Percentiles rank a stretch among this genome's conserved stretches.
Evolutionary conservation across 2,329 filamentous ascomycete genomes (phyloP).

Genomic region (Dactylellina sp.): DNA sequence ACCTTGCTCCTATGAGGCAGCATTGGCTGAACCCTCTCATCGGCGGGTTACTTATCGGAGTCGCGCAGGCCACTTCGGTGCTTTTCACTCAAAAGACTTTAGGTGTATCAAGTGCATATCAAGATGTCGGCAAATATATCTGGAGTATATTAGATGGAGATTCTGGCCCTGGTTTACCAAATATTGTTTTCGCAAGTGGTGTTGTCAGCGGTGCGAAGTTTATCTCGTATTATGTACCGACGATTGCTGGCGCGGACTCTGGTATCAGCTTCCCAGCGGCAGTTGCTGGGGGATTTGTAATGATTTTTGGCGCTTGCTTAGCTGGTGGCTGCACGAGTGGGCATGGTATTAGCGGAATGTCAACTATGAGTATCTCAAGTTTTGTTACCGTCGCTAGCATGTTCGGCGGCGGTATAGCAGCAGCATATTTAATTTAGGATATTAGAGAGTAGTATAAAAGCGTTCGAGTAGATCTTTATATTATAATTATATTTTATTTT

Average conservation of each 20-base stretch:
- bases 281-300: background rate
- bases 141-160: background rate
- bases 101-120: slow-evolving; percentile 70
- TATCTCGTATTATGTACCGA: background rate
- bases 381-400: background rate
- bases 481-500: too few relatives aligned
- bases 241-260: background rate
- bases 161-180: background rate
- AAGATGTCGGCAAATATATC: background rate
- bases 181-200: background rate
- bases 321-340: background rate
- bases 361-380: background rate
- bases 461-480: too few relatives aligned
- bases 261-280: background rate
- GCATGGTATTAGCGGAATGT: background rate
- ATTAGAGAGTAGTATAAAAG: too few relatives aligned
- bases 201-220: background rate
- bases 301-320: background rate
- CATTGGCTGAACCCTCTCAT: slow-evolving; percentile 66
- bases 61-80: slow-evolving; percentile 71
- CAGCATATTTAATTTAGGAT: background rate
- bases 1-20: slow-evolving; percentile 61
- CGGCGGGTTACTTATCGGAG: slow-evolving; percentile 72
- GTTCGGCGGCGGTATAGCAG: background rate
- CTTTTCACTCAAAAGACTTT: slow-evolving; percentile 69